Percentiles rank a stretch among this genome's conserved stretches.
Conservation (phyloP, 495 filamentous ascomycete species). For the Hypoxylon trugodes region DNA sequence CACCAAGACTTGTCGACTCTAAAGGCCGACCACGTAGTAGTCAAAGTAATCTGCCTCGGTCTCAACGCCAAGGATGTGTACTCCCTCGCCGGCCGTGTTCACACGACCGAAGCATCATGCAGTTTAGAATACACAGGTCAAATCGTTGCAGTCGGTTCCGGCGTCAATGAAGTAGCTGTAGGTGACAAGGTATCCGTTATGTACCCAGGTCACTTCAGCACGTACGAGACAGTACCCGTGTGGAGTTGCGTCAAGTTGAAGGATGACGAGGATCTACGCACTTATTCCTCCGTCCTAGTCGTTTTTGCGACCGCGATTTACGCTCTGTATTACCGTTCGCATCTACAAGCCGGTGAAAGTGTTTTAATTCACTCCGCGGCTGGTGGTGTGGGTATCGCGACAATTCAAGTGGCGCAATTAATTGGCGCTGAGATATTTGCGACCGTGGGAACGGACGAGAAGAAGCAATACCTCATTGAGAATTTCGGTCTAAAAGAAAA, state of each 20-base stretch:
- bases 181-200: constrained; percentile 51
- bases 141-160: constrained; percentile 53
- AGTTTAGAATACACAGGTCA: constrained; percentile 57
- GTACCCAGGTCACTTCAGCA: constrained; percentile 44
- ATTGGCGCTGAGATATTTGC: constrained; percentile 59
- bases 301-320: constrained; percentile 61
- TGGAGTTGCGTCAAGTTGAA: constrained; percentile 41
- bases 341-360: constrained; percentile 50
- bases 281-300: constrained; percentile 47
- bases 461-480: constrained; percentile 50
- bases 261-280: constrained; percentile 42
- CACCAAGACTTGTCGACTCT: not conserved
- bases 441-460: constrained; percentile 54
- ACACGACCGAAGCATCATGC: constrained; percentile 41
- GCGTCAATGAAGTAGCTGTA: constrained; percentile 45
- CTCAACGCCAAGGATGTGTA: constrained; percentile 6
- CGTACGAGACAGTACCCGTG: constrained; percentile 35
- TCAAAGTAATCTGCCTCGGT: constrained; percentile 58
- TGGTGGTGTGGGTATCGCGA: constrained; percentile 61
- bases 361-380: constrained; percentile 64
- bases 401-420: constrained; percentile 56
- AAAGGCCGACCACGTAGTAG: constrained; percentile 47
- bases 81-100: constrained; percentile 3
- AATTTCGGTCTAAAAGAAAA: constrained; percentile 52
- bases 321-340: constrained; percentile 44